A percentile compares a stretch with the other conserved stretches of the same genome.
Evolutionary conservation across 1,284 basidiomycete species (phyloP).

Genomic region (Pseudozyma tsukubaensis): DNA sequence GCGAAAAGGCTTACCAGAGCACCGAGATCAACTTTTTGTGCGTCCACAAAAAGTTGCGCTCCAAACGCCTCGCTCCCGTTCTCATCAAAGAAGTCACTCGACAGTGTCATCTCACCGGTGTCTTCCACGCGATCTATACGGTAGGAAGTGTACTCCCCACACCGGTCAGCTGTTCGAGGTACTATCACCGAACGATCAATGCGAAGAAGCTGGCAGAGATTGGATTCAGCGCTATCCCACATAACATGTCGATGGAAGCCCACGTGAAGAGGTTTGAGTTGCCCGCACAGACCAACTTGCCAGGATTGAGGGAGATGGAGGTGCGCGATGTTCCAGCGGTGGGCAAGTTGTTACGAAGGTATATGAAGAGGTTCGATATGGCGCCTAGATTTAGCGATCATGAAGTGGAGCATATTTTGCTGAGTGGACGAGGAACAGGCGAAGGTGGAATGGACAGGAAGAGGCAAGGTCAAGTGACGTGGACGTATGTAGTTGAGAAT

Average conservation of each 20-base stretch:
- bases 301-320: conserved; percentile 85
- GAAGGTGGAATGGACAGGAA: conserved; percentile 65
- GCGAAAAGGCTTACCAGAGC: conserved; percentile 56
- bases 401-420: conserved; percentile 87
- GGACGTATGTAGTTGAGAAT: conserved; percentile 97
- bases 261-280: conserved; percentile 56
- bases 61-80: conserved; percentile 93
- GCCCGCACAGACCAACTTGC: conserved; percentile 29
- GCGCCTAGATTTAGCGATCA: conserved; percentile 80
- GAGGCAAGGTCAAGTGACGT: conserved; percentile 82
- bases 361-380: conserved; percentile 89
- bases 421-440: conserved; percentile 81
- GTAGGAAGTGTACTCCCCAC: conserved; percentile 70
- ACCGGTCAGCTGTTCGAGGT: conserved; percentile 72
- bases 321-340: conserved; percentile 81
- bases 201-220: conserved; percentile 91
- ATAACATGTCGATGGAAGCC: conserved; percentile 56
- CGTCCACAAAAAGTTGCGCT: conserved; percentile 96
- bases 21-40: conserved; percentile 98
- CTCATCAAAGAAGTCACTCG: conserved; percentile 98
- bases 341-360: conserved; percentile 79
- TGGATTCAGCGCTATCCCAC: conserved; percentile 79
- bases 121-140: conserved; percentile 98
- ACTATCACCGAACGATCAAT: conserved; percentile 93
- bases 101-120: conserved; percentile 85